phyloP scores from a whole-genome alignment of 208 protist genomes.

The Wallacemonas rigidus region DNA sequence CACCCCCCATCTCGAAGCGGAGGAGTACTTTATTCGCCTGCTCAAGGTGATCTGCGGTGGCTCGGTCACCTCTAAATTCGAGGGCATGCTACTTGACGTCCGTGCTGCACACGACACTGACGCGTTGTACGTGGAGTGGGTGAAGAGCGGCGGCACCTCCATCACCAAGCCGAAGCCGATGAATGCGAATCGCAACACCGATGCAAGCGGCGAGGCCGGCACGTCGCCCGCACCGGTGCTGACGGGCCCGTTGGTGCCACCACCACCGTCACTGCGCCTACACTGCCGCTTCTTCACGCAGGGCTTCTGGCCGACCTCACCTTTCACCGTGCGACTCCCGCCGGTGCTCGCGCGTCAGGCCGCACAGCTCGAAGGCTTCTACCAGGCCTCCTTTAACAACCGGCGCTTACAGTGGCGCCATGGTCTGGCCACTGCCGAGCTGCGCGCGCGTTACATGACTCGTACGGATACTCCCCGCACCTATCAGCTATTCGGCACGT shows the following conservation, averaged over 20 bases:
- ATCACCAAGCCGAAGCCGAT: slow-evolving; percentile 21
- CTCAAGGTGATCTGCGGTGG: slow-evolving; percentile 94
- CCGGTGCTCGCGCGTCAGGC: slow-evolving; percentile 43
- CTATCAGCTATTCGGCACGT: slow-evolving; percentile 89
- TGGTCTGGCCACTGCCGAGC: slow-evolving; percentile 65
- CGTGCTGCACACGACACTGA: slow-evolving; percentile 38
- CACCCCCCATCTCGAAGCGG: slow-evolving; percentile 70
- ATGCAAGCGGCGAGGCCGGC: slow-evolving; percentile 11
- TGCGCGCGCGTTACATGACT: slow-evolving; percentile 36
- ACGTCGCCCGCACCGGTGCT: not conserved
- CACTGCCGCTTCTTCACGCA: slow-evolving; percentile 90
- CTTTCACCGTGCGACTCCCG: slow-evolving; percentile 39
- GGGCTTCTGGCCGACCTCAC: slow-evolving; percentile 86
- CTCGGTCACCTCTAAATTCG: slow-evolving; percentile 94
- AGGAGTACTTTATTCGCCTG: slow-evolving; percentile 91
- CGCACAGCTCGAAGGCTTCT: slow-evolving; percentile 81
- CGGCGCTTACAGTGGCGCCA: slow-evolving; percentile 92
- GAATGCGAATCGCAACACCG: slow-evolving; percentile 3
- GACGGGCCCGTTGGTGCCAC: not conserved
- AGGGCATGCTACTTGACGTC: slow-evolving; percentile 93
- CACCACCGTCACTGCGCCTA: slow-evolving; percentile 43
- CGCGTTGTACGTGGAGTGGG: slow-evolving; percentile 46
- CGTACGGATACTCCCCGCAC: slow-evolving; percentile 11
- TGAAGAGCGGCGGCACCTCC: slow-evolving; percentile 12
- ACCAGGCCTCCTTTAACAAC: slow-evolving; percentile 68